Percentiles rank a stretch among this genome's conserved stretches.
Conservation (phyloP, 345 rosid genomes). For the Trapa incisa region DNA sequence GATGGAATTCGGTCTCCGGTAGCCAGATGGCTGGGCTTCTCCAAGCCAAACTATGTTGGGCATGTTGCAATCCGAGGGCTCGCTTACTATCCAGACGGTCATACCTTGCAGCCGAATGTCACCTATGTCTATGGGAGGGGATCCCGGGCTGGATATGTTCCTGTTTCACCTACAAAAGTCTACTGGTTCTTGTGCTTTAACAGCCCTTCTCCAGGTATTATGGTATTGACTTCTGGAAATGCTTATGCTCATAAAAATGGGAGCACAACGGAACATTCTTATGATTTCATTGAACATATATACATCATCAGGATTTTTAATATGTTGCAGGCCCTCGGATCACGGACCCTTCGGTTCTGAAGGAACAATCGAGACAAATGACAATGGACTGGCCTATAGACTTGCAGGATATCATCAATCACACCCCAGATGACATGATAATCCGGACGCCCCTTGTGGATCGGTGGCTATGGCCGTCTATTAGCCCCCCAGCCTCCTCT, state of each 20-base stretch:
- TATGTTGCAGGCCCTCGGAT: constrained; percentile 52
- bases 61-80: constrained; percentile 74
- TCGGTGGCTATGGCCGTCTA: constrained; percentile 77
- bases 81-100: constrained; percentile 53
- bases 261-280: neutral
- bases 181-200: constrained; percentile 95
- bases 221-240: neutral
- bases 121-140: constrained; percentile 76
- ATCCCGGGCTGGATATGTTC: constrained; percentile 72
- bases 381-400: constrained; percentile 54
- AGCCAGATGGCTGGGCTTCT: constrained; percentile 84
- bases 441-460: constrained; percentile 66
- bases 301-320: neutral
- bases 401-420: constrained; percentile 44
- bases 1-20: constrained; percentile 72
- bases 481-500: constrained; percentile 52
- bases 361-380: constrained; percentile 52
- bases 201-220: constrained; percentile 61
- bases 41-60: constrained; percentile 71
- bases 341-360: constrained; percentile 50
- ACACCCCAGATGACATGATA: constrained; percentile 58
- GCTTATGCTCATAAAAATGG: neutral
- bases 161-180: constrained; percentile 63
- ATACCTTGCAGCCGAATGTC: constrained; percentile 52
- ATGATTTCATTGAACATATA: neutral